Percentiles rank a stretch among this genome's conserved stretches.
Evolutionary conservation across 441 rosid genomes (phyloP).

Genomic region (Hura crepitans): DNA sequence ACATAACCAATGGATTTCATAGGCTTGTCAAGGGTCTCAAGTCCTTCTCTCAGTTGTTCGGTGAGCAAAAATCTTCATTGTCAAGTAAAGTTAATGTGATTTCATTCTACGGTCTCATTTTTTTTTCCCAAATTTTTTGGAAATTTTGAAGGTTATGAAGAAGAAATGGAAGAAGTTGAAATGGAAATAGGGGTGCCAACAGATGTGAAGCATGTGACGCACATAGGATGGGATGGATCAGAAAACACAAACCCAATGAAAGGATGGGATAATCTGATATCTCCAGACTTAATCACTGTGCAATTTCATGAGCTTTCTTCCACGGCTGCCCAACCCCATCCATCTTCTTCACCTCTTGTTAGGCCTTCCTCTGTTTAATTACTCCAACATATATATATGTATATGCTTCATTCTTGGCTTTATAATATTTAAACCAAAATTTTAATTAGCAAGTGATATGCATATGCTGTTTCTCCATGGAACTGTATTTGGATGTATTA

Average conservation of each 20-base stretch:
- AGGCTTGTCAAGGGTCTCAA: slow-evolving; percentile 64
- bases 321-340: slow-evolving; percentile 23
- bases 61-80: too few species aligned
- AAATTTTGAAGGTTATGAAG: slow-evolving; percentile 46
- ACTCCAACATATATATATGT: neutral
- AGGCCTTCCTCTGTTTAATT: slow-evolving; percentile 18
- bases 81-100: too few species aligned
- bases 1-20: slow-evolving; percentile 59
- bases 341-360: slow-evolving; percentile 18
- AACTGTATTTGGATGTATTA: too few species aligned
- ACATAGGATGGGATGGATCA: slow-evolving; percentile 69
- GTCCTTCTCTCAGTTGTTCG: slow-evolving; percentile 68
- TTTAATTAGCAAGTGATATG: too few species aligned
- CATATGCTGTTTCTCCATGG: too few species aligned
- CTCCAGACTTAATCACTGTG: slow-evolving; percentile 32
- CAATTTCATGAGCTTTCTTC: slow-evolving; percentile 20
- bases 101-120: too few species aligned
- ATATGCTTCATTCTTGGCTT: neutral
- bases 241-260: slow-evolving; percentile 27
- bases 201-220: slow-evolving; percentile 90
- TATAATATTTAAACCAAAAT: too few species aligned
- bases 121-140: too few species aligned
- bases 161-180: slow-evolving; percentile 43
- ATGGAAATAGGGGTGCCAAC: slow-evolving; percentile 90
- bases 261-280: slow-evolving; percentile 43